Conservation (phyloP, 164 flowering plant species). For the Aristolochia contorta region DNA sequence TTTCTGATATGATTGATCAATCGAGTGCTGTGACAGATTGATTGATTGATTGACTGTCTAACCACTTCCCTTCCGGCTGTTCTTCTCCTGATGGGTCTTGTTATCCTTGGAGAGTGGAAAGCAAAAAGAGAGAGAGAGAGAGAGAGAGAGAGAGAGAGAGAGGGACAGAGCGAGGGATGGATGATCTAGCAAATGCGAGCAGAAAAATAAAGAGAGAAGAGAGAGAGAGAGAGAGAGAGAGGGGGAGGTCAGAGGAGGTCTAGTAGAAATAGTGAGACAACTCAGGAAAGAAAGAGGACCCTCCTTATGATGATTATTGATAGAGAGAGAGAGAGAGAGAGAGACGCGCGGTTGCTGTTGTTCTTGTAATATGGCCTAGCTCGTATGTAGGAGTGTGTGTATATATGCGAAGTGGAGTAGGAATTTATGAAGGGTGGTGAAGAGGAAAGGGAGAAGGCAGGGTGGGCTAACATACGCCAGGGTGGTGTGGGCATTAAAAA, state of each 20-base stretch:
- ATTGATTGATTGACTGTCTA: constrained; percentile 25
- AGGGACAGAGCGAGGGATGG: constrained; percentile 2
- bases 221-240: too few species aligned
- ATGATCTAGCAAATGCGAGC: background rate
- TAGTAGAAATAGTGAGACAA: too few species aligned
- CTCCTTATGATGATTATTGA: background rate
- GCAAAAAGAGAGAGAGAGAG: constrained; percentile 8
- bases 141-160: constrained; percentile 6
- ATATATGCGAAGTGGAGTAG: background rate
- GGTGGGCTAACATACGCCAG: constrained; percentile 7
- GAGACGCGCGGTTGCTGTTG: background rate
- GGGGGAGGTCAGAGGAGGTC: too few species aligned
- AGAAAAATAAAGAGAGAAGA: too few species aligned
- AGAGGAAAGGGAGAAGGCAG: constrained; percentile 13
- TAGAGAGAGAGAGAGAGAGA: background rate
- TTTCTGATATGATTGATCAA: constrained; percentile 6
- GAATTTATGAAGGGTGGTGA: background rate
- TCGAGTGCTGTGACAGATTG: constrained; percentile 5
- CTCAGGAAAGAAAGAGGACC: background rate
- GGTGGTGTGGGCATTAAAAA: constrained; percentile 10
- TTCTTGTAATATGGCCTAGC: too few species aligned
- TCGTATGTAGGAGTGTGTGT: background rate
- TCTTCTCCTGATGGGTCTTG: constrained; percentile 3
- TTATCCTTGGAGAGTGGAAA: constrained; percentile 9
- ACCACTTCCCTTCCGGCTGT: constrained; percentile 23